Evolutionary conservation across 2,329 filamentous ascomycete species (phyloP), one percentile per base, ranked within the genome.

Genomic region (Verticillium isaacii): DNA sequence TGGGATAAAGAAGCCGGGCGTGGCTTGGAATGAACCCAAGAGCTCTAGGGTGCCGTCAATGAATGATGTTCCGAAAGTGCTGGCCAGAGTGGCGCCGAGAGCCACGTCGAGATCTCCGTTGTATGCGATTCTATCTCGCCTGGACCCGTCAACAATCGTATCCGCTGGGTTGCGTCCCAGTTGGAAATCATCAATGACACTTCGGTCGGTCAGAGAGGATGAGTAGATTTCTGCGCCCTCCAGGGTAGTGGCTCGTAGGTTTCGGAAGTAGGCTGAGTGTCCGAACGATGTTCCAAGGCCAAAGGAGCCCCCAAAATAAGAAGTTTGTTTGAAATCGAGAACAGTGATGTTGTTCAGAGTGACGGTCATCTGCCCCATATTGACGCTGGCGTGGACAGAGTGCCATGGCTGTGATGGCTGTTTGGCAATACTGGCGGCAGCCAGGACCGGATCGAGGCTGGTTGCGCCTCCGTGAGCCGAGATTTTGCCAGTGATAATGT

Each of bases 141-240:
- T 67, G 2, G 74, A 74, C 32, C 74, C 74, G 63, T 75, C 74
- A 3, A 75, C 74, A 14, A 70, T 69, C 19, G 68, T 70, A 14
- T 68, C 64, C 2, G 65, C 56, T 3, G 73, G 73, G 59, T 76
- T 77, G 12, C 69, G 66, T 6, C 73, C 73, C 50, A 75, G 68
- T 6, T 74, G 65, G 58, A 76, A 77, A 60, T 75, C 72, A 5
- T 65, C 5, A 25, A 76, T 62, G 45, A 70, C 69, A 2, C 63
- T 61, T 1, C 58, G 60, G 17, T 74, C 66, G 0, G 64, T 75
- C 23, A 75, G 63, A 4, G 66, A 56, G 9, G 68, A 65, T 5
- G 63, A 63, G 59, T 73, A 73, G 1, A 69, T 66, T 14, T 61
- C 17, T 2, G 64, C 56, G 17, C 66, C 66, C 0, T 60, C 57